Conservation (phyloP, 1,284 basidiomycete genomes). For the Apiotrichum gracile region DNA sequence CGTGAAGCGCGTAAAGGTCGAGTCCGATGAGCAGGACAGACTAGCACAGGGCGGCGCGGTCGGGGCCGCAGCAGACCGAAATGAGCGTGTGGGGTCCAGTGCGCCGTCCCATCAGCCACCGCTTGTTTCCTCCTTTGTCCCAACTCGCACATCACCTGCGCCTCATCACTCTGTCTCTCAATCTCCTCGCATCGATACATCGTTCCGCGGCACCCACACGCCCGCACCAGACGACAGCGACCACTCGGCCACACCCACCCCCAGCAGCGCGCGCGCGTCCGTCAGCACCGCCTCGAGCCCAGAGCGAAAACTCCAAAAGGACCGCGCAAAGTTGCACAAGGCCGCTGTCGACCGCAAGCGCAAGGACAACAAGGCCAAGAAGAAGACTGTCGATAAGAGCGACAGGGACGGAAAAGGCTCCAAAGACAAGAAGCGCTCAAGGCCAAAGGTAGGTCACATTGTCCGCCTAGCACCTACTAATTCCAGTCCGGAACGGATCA, state of each 20-base stretch:
- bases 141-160: not conserved
- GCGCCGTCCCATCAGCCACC: not conserved
- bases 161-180: not conserved
- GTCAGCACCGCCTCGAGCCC: not conserved
- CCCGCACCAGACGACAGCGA: not conserved
- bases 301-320: not conserved
- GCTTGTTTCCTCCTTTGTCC: not conserved
- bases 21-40: not conserved
- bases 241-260: not conserved
- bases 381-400: not conserved
- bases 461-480: not conserved
- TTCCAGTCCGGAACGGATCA: not conserved
- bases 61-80: too few relatives aligned
- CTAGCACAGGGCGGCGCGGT: too few relatives aligned
- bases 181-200: not conserved
- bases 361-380: not conserved
- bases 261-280: not conserved
- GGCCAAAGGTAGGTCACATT: slow-evolving; percentile 16
- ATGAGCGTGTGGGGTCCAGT: too few relatives aligned
- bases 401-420: not conserved
- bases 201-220: not conserved
- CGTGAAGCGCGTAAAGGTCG: not conserved
- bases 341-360: not conserved
- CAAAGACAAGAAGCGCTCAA: slow-evolving; percentile 15
- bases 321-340: not conserved